phyloP scores from a whole-genome alignment of 768 basidiomycete genomes.

The Paxillus rubicundulus region DNA sequence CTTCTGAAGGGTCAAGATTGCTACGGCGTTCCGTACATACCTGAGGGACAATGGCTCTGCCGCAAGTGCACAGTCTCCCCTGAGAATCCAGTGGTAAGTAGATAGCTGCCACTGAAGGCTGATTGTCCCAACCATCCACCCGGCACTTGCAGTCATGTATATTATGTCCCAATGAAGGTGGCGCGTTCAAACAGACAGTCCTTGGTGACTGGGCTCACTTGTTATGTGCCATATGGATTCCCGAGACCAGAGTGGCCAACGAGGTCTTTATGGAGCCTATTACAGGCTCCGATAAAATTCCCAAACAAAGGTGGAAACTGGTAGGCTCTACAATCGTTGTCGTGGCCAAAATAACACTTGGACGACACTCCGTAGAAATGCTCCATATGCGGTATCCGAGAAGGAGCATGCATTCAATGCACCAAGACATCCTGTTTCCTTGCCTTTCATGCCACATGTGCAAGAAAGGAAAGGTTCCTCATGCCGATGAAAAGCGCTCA shows the following conservation, averaged over 20 bases:
- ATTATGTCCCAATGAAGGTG: conserved; percentile 95
- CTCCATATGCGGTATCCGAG: conserved; percentile 54
- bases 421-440: conserved; percentile 85
- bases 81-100: conserved; percentile 87
- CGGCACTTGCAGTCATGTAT: conserved; percentile 68
- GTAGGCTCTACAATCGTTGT: conserved; percentile 44
- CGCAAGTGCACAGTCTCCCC: conserved; percentile 98
- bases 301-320: conserved; percentile 91
- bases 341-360: not conserved
- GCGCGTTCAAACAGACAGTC: conserved; percentile 96
- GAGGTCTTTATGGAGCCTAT: conserved; percentile 99
- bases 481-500: conserved; percentile 85
- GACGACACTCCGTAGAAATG: conserved; percentile 45
- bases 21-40: conserved; percentile 98
- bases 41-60: conserved; percentile 99
- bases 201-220: conserved; percentile 95
- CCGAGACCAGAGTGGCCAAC: conserved; percentile 90
- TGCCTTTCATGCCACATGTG: conserved; percentile 95
- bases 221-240: conserved; percentile 96
- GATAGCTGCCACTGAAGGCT: not conserved
- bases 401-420: conserved; percentile 96
- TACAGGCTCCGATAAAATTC: conserved; percentile 81
- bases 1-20: conserved; percentile 63
- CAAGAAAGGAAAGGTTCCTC: conserved; percentile 78
- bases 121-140: not conserved